Evolutionary conservation across 768 basidiomycete genomes (phyloP), one percentile per base, ranked within the genome.

Genomic region (Lepiota venenata): DNA sequence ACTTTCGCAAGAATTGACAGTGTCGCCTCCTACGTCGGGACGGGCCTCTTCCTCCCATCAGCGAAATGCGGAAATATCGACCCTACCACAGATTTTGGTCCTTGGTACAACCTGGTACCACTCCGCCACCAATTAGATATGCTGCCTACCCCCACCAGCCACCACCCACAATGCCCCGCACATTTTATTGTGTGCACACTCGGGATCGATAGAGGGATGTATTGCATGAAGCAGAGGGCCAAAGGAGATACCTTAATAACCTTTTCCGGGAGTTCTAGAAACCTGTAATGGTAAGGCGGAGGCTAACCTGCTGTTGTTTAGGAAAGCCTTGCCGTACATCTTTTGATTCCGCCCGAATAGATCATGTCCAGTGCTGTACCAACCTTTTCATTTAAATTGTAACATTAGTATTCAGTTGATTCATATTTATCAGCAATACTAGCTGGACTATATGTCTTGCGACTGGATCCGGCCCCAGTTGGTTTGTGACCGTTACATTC

Each of bases 81-180:
- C 32, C 46, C n/a, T 22, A 25, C 15, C 12, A n/a, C 2, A 37
- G 44, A 3, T 53, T 53, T 18, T 53, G 52, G 52, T 53, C 52
- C n/a, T 46, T 47, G n/a, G 20, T 37, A 4, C 37, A 25, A n/a
- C n/a, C n/a, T n/a, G n/a, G n/a, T n/a, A n/a, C n/a, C n/a, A 22
- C 36, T 53, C 7, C 35, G 52, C 12, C 36, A 12, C n/a, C 36
- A 29, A 21, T 14, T 46, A n/a, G 38, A 14, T 2, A 32, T 9
- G 46, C 35, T 44, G 1, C 52, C 52, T 1, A 46, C 27, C 22
- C 15, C n/a, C n/a, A n/a, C 46, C 6, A 14, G 11, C 7, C 35
- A 53, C 35, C 46, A 46, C 36, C 43, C 43, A 16, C 14, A 43
- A 10, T 53, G 52, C 20, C 9, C 36, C 12, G 32, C 37, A 9